A percentile compares a stretch with the other conserved stretches of the same genome.
phyloP scores from a whole-genome alignment of 306 rosid species.

The Sicyos baderoa region DNA sequence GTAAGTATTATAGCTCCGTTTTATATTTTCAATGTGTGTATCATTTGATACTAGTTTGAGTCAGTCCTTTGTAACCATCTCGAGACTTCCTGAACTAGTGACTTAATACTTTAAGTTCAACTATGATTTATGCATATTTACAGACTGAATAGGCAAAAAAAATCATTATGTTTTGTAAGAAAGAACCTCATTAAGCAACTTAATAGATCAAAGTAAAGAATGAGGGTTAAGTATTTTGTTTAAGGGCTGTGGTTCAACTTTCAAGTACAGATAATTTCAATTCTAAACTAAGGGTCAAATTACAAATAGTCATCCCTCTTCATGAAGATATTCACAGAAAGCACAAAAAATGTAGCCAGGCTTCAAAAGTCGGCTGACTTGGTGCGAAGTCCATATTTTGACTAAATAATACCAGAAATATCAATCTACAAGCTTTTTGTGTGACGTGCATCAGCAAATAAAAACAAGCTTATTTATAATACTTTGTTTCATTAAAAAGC shows the following conservation, averaged over 20 bases:
- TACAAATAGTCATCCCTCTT: neutral
- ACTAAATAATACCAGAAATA: neutral
- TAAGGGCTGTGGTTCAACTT: neutral
- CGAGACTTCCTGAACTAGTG: neutral
- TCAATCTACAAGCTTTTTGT: neutral
- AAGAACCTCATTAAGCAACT: neutral
- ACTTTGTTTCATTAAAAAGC: constrained; percentile 1
- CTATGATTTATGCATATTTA: neutral
- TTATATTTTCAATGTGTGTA: neutral
- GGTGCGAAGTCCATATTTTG: neutral
- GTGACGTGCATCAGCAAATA: neutral
- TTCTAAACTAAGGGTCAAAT: neutral
- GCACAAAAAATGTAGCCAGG: neutral
- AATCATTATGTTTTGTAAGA: neutral
- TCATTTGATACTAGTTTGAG: neutral
- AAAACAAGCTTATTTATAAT: neutral
- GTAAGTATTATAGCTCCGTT: neutral
- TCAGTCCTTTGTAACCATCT: neutral
- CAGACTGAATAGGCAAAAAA: neutral
- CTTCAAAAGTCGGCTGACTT: neutral
- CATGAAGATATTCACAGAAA: neutral
- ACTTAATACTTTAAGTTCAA: neutral
- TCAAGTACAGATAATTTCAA: neutral
- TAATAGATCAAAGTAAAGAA: neutral
- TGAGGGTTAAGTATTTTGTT: neutral